phyloP scores from a whole-genome alignment of 176 grass and related monocot species.

The Otatea glauca region DNA sequence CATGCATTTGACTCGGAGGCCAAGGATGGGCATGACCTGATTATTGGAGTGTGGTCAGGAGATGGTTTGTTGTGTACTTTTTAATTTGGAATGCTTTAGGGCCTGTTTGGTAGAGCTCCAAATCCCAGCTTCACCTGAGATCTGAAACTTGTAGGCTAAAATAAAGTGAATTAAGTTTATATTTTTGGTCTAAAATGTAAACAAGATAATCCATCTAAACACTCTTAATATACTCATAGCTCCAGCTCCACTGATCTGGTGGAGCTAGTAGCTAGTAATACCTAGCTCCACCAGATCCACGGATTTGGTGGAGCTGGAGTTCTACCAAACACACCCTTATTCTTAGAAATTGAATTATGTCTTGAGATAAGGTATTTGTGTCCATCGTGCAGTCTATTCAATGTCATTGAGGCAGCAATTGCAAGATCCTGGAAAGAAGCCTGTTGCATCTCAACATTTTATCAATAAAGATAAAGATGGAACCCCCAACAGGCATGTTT shows the following conservation, averaged over 20 bases:
- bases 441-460: constrained; percentile 82
- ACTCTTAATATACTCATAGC: too few relatives aligned
- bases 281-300: too few relatives aligned
- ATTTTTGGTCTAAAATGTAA: too few relatives aligned
- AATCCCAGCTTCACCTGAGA: too few relatives aligned
- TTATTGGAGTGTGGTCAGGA: constrained; percentile 81
- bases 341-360: constrained; percentile 28
- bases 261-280: too few relatives aligned
- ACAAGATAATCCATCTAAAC: too few relatives aligned
- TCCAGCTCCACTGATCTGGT: too few relatives aligned
- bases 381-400: constrained; percentile 70
- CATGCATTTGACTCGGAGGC: constrained; percentile 94
- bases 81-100: constrained; percentile 18
- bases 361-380: constrained; percentile 14
- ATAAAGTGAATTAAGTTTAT: too few relatives aligned
- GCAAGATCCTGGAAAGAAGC: constrained; percentile 90
- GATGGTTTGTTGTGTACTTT: constrained; percentile 57
- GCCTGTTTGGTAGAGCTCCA: too few relatives aligned
- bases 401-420: constrained; percentile 97
- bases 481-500: constrained; percentile 84
- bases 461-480: constrained; percentile 86
- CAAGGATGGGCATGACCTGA: constrained; percentile 88
- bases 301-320: too few relatives aligned
- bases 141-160: too few relatives aligned
- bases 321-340: too few relatives aligned